Evolutionary conservation across 148 eudicot species (phyloP).

Genomic region (Pharnaceum exiguum): DNA sequence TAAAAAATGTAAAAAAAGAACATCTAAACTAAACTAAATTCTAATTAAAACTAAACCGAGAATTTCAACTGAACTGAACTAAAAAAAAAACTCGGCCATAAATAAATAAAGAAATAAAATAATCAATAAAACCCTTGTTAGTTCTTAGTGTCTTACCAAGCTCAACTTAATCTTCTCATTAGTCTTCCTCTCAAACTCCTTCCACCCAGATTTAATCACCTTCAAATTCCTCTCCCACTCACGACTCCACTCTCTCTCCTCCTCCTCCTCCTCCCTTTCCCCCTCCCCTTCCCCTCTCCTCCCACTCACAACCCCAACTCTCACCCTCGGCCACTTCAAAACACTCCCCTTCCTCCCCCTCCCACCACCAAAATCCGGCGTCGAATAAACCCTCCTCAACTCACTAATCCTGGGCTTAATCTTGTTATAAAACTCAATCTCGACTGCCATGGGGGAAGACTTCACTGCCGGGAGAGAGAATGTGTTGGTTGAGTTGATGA

Average conservation of each 20-base stretch:
- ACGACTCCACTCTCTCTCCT: constrained; percentile 26
- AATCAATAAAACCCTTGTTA: background rate
- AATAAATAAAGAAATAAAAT: background rate
- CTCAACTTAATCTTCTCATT: constrained; percentile 74
- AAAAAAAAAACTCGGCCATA: background rate
- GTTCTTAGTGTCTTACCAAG: constrained; percentile 55
- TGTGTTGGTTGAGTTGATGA: constrained; percentile 58
- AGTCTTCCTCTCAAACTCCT: constrained; percentile 66
- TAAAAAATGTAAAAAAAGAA: no score
- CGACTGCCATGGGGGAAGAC: constrained; percentile 34
- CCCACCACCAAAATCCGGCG: constrained; percentile 67
- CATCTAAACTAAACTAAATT: no score
- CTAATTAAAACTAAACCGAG: no score
- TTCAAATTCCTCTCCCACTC: constrained; percentile 18
- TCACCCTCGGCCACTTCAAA: constrained; percentile 36
- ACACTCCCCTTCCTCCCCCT: constrained; percentile 66
- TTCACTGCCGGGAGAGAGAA: constrained; percentile 46
- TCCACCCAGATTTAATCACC: constrained; percentile 48
- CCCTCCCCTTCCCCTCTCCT: constrained; percentile 69
- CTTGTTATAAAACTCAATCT: constrained; percentile 66
- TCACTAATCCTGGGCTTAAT: constrained; percentile 73
- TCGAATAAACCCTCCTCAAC: constrained; percentile 71
- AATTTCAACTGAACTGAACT: background rate
- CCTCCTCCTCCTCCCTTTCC: constrained; percentile 27
- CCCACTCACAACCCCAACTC: constrained; percentile 67